Evolutionary conservation across 371 early-diverging fungal genomes (phyloP).

Genomic region (Sporodiniella umbellata): DNA sequence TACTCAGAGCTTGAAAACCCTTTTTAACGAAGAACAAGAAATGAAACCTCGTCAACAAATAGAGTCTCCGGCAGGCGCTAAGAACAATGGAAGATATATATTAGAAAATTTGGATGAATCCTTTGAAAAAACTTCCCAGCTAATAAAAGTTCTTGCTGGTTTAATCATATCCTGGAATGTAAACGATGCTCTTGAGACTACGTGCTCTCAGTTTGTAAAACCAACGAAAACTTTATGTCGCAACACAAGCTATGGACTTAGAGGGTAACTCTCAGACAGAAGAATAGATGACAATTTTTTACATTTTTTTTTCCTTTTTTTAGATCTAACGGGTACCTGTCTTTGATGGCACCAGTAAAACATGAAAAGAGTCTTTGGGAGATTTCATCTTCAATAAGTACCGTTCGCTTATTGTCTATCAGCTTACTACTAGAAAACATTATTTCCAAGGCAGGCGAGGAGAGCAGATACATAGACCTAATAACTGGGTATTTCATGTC

Average conservation of each 20-base stretch:
- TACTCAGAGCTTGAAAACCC: slow-evolving; percentile 31
- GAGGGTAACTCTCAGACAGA: slow-evolving; percentile 59
- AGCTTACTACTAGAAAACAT: slow-evolving; percentile 55
- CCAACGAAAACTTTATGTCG: slow-evolving; percentile 21
- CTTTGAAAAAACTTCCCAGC: slow-evolving; percentile 20
- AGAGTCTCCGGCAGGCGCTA: no score
- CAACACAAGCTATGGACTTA: slow-evolving; percentile 51
- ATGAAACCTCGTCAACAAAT: no score
- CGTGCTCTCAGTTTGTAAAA: slow-evolving; percentile 25
- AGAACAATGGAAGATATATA: slow-evolving; percentile 20
- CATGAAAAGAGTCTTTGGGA: slow-evolving; percentile 50
- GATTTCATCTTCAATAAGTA: slow-evolving; percentile 60
- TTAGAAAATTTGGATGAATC: no score
- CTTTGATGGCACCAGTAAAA: slow-evolving; percentile 47
- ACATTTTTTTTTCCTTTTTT: not conserved
- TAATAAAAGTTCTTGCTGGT: slow-evolving; percentile 43
- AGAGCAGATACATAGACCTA: slow-evolving; percentile 43
- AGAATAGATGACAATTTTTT: not conserved
- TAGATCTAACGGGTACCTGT: slow-evolving; percentile 54
- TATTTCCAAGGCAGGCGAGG: slow-evolving; percentile 41
- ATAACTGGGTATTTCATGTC: slow-evolving; percentile 50
- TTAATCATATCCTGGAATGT: slow-evolving; percentile 56
- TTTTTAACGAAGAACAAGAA: no score
- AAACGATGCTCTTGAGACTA: slow-evolving; percentile 35
- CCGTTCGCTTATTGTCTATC: slow-evolving; percentile 55